Evolutionary conservation across 2,329 filamentous ascomycete species (phyloP), one percentile per base, ranked within the genome.

Genomic region (Sclerotiophoma versabilis): DNA sequence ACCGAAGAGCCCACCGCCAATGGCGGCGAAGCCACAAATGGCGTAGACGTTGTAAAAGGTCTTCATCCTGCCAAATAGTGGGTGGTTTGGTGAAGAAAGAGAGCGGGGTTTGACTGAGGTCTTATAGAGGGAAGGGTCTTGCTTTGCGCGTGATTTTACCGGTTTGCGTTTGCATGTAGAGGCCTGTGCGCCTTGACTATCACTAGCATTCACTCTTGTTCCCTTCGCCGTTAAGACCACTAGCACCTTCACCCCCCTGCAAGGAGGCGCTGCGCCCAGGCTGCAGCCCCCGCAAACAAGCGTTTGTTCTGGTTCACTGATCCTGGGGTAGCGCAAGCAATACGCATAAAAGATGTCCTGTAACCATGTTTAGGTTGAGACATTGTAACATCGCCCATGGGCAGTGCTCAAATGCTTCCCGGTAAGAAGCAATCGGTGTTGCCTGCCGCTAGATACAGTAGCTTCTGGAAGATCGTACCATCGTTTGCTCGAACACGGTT

Each of bases 1-100:
- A 49, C 74, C 74, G 46, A 76, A 76, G 11, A 76, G 64, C 2
- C 61, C 72, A 49, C 74, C 74, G 29, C 74, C 85, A 58, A 87
- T 84, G 66, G 84, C 83, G 68, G 84, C 84, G 66, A 87, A 86
- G 55, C 76, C 77, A 71, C 84, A 87, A 23, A 59, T 86, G 58
- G 80, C 78, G 69, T 87, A 87, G 42, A 86, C 78, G 67, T 84
- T 86, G 55, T 75, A 75, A 59, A 70, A 72, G 14, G 69, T 73
- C 59, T 70, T 72, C 71, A 74, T 74, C 54, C 64, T 68, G 63
- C 54, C 63, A 59, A 59, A 52, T 46, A 50, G 38, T 49, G 44
- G 37, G 46, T 36, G 57, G 44, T 15, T n/a, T 59, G 34, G 43
- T 56, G 36, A 54, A 53, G 19, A 29, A 27, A 54, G 30, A 59